phyloP scores from a whole-genome alignment of 176 grass and related monocot genomes.

The Bonia amplexicaulis region DNA sequence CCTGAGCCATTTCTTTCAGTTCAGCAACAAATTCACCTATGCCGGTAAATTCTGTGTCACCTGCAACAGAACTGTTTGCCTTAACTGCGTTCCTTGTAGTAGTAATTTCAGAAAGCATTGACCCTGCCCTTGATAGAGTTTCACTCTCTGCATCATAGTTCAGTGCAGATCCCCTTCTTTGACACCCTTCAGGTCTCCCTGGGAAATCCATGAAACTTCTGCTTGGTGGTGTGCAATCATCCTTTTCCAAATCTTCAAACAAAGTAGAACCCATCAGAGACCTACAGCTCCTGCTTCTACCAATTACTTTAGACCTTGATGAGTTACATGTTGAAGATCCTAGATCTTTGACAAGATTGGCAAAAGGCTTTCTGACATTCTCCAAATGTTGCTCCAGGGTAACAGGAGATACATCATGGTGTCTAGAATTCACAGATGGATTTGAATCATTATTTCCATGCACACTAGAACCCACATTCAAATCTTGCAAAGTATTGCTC shows the following conservation, averaged over 20 bases:
- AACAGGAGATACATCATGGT: slow-evolving; percentile 26
- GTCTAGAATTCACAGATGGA: slow-evolving; percentile 28
- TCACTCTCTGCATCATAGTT: slow-evolving; percentile 64
- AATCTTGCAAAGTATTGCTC: slow-evolving; percentile 41
- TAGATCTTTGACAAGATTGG: slow-evolving; percentile 43
- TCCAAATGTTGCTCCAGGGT: slow-evolving; percentile 91
- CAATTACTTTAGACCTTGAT: slow-evolving; percentile 42
- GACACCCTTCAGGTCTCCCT: slow-evolving; percentile 62
- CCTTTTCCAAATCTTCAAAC: slow-evolving; percentile 43
- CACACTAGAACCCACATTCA: slow-evolving; percentile 14
- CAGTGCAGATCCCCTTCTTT: slow-evolving; percentile 35
- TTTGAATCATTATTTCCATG: slow-evolving; percentile 26
- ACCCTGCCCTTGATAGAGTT: slow-evolving; percentile 61
- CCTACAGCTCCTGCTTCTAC: slow-evolving; percentile 87
- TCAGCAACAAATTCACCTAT: slow-evolving; percentile 77
- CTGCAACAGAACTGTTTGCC: slow-evolving; percentile 31
- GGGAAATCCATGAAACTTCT: slow-evolving; percentile 60
- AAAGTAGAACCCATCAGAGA: slow-evolving; percentile 52
- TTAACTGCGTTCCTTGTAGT: slow-evolving; percentile 34
- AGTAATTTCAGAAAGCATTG: slow-evolving; percentile 70
- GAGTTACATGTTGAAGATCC: slow-evolving; percentile 41
- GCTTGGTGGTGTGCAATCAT: slow-evolving; percentile 65
- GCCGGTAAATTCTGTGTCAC: slow-evolving; percentile 55
- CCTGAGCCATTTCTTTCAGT: slow-evolving; percentile 87
- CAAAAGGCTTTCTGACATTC: slow-evolving; percentile 67